These are phyloP conservation scores for Apiospora marii DNA, from an alignment of 2,329 filamentous ascomycete genomes.

Conservation along the genomic window DNA sequence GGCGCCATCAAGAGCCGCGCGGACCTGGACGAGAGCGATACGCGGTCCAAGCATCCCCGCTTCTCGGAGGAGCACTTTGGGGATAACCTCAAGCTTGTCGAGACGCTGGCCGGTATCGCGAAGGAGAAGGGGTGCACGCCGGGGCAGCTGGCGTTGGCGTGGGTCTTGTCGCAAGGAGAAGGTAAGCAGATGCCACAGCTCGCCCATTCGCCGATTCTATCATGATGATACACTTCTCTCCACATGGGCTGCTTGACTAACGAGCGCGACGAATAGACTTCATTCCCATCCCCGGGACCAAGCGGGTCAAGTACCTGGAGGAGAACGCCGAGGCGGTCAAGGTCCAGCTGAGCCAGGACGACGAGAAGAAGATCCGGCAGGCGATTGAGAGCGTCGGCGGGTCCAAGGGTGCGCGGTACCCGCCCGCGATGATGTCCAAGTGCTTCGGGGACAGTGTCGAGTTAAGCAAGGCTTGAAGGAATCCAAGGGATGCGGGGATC, in stretches of 20 bases:
- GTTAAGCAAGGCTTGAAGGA: slow-evolving; percentile 8
- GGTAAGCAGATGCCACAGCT: slow-evolving; percentile 33
- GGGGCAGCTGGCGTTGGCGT: slow-evolving; percentile 62
- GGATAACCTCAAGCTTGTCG: slow-evolving; percentile 51
- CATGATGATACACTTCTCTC: neutral
- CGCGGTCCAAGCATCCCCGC: slow-evolving; percentile 48
- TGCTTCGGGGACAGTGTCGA: slow-evolving; percentile 28
- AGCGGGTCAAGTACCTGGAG: slow-evolving; percentile 42
- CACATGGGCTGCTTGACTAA: slow-evolving; percentile 52
- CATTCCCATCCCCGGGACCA: slow-evolving; percentile 47
- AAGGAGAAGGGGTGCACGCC: slow-evolving; percentile 50
- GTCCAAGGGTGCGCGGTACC: slow-evolving; percentile 27
- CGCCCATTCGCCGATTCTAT: neutral
- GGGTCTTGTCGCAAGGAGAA: slow-evolving; percentile 58
- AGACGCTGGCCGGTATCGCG: slow-evolving; percentile 38
- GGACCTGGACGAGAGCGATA: slow-evolving; percentile 53
- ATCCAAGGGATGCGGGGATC: too few relatives aligned
- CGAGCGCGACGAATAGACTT: slow-evolving; percentile 69
- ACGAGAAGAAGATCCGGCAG: slow-evolving; percentile 45
- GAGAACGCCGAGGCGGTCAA: slow-evolving; percentile 43
- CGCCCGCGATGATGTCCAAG: slow-evolving; percentile 24
- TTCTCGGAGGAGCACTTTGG: slow-evolving; percentile 58
- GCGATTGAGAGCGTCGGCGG: slow-evolving; percentile 42
- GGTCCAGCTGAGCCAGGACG: slow-evolving; percentile 45
- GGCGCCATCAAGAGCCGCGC: slow-evolving; percentile 47